Conservation (phyloP, 371 early-diverging fungal genomes). For the Apophysomyces sp. region DNA sequence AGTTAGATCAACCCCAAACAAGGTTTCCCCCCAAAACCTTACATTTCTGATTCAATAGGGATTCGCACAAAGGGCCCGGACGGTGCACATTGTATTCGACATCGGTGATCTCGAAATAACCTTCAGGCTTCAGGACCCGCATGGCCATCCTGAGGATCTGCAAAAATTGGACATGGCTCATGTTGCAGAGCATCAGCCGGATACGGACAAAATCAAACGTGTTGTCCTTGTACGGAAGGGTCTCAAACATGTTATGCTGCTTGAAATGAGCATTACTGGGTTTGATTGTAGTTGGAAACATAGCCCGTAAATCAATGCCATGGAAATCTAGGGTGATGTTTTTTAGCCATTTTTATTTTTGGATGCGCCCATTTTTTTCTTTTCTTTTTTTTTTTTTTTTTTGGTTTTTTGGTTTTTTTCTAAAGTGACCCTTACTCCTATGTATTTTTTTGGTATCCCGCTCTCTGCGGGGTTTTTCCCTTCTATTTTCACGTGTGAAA, state of each 20-base stretch:
- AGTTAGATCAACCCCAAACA: no score
- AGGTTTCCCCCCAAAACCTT: no score
- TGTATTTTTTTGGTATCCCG: no score
- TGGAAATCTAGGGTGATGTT: constrained; percentile 32
- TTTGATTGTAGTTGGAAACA: constrained; percentile 57
- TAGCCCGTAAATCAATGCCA: constrained; percentile 55
- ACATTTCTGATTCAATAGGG: constrained; percentile 35
- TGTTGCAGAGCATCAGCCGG: constrained; percentile 41
- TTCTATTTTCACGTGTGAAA: no score
- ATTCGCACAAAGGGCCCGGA: constrained; percentile 43
- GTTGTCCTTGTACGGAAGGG: constrained; percentile 50
- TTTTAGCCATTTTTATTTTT: not conserved
- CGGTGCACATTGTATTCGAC: constrained; percentile 47
- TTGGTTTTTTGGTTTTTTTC: no score
- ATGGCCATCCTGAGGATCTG: constrained; percentile 31
- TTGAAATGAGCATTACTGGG: constrained; percentile 55
- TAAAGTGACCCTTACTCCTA: no score
- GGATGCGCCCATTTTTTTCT: not conserved
- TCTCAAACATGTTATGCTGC: constrained; percentile 46
- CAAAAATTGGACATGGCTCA: constrained; percentile 37
- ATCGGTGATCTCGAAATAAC: constrained; percentile 52
- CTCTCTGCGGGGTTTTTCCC: no score
- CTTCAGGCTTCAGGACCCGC: constrained; percentile 54
- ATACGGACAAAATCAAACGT: constrained; percentile 58
- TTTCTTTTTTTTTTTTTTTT: not conserved